Evolutionary conservation across 2,329 filamentous ascomycete genomes (phyloP).

Genomic region (Penicillium sp.): DNA sequence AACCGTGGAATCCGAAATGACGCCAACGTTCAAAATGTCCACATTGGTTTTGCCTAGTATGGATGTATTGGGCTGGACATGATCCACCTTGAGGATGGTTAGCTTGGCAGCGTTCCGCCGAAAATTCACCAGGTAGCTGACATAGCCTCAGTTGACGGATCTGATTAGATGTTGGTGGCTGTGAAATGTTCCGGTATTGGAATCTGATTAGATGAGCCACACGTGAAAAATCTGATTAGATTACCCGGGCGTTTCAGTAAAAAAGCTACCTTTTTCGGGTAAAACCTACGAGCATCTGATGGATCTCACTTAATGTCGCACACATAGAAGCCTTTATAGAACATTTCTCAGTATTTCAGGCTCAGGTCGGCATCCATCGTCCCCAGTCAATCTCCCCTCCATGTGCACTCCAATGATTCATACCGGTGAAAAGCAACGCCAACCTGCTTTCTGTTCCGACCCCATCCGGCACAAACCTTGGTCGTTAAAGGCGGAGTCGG

Average conservation of each 20-base stretch:
- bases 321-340: not conserved
- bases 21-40: not conserved
- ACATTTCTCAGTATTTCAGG: not conserved
- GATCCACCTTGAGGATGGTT: not conserved
- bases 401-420: not conserved
- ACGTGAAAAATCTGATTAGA: not conserved
- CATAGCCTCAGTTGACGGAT: constrained; percentile 17
- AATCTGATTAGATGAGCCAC: not conserved
- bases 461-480: not conserved
- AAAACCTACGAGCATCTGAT: not conserved
- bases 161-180: constrained; percentile 24
- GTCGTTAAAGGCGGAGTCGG: not conserved
- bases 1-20: not conserved
- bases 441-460: not conserved
- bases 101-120: not conserved
- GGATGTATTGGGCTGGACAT: not conserved
- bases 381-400: not conserved
- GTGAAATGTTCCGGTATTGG: not conserved
- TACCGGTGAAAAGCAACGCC: not conserved
- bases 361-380: not conserved
- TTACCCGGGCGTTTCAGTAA: not conserved
- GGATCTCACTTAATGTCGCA: not conserved
- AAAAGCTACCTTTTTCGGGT: not conserved
- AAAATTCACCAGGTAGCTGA: not conserved
- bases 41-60: not conserved